These are phyloP conservation scores for Ganoderma leucocontextum DNA, from an alignment of 1,284 basidiomycete species.

Conservation along the genomic window DNA sequence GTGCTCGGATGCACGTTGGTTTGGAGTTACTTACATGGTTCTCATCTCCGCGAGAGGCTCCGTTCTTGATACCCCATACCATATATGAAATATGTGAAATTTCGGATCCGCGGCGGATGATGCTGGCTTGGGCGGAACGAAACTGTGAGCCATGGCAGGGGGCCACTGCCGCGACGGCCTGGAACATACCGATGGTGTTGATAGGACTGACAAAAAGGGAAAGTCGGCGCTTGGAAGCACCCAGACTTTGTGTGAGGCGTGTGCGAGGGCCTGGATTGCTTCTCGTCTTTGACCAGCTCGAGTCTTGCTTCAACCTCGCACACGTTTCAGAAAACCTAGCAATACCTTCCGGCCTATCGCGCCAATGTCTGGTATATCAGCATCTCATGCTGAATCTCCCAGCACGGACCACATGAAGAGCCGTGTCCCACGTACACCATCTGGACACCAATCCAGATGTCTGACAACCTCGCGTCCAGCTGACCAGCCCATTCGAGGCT, in stretches of 20 bases:
- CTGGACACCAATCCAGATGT: not conserved
- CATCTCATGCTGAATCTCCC: not conserved
- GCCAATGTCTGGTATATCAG: not conserved
- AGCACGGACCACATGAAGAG: not conserved
- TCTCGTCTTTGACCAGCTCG: constrained; percentile 3
- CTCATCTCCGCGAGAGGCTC: not conserved
- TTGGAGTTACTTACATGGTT: too few species aligned
- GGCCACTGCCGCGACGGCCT: not conserved
- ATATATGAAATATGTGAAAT: not conserved
- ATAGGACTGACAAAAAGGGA: not conserved
- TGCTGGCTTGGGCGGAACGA: not conserved
- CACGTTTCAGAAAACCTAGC: not conserved
- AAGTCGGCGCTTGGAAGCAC: not conserved
- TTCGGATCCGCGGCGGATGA: not conserved
- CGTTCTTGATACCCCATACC: not conserved
- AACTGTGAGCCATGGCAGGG: not conserved
- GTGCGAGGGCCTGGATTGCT: not conserved
- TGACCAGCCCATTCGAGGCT: not conserved
- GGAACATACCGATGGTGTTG: not conserved
- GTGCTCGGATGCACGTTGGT: too few species aligned
- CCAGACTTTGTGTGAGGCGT: not conserved
- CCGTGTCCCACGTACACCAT: not conserved
- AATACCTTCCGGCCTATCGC: not conserved
- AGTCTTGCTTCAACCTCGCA: not conserved
- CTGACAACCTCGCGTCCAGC: not conserved